A percentile compares a stretch with the other conserved stretches of the same genome.
phyloP scores from a whole-genome alignment of 106 monocot genomes.

The Vanilla planifolia region DNA sequence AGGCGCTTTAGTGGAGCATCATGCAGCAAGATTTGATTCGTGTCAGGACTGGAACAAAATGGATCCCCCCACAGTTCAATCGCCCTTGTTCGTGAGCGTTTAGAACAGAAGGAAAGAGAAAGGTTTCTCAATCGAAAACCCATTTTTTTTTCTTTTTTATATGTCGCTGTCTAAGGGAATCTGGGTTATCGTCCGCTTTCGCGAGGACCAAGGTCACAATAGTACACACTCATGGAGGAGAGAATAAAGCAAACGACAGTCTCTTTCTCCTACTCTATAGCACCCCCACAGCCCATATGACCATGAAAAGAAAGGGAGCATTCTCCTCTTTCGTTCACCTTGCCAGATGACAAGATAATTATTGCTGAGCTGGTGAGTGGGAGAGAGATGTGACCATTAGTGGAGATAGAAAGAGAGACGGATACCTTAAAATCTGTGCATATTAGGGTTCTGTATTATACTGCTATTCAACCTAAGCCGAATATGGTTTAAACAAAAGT shows the following conservation, averaged over 20 bases:
- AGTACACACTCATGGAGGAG: slow-evolving; percentile 13
- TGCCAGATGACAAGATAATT: slow-evolving; percentile 12
- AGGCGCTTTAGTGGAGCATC: too few species aligned
- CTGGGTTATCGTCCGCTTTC: slow-evolving; percentile 30
- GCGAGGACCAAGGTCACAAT: slow-evolving; percentile 15
- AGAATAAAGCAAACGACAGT: slow-evolving; percentile 31
- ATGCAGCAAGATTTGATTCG: too few species aligned
- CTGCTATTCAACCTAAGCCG: too few species aligned
- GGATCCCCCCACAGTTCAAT: too few species aligned
- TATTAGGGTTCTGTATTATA: background rate
- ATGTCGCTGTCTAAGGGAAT: slow-evolving; percentile 21
- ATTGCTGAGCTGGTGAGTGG: background rate
- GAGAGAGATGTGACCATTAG: slow-evolving; percentile 6
- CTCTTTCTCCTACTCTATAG: slow-evolving; percentile 5
- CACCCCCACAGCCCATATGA: background rate
- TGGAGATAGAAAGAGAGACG: background rate
- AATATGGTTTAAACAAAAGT: too few species aligned
- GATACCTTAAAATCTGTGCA: slow-evolving; percentile 6
- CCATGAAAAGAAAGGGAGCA: slow-evolving; percentile 8
- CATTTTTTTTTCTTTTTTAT: slow-evolving; percentile 12
- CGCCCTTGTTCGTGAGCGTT: background rate
- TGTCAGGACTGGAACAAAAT: too few species aligned
- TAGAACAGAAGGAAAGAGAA: background rate
- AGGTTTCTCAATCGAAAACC: background rate
- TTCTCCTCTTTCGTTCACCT: slow-evolving; percentile 2